Percentiles rank a stretch among this genome's conserved stretches.
Evolutionary conservation across 192 early-diverging fungal species (phyloP).

Genomic region (Cladochytrium replicatum): DNA sequence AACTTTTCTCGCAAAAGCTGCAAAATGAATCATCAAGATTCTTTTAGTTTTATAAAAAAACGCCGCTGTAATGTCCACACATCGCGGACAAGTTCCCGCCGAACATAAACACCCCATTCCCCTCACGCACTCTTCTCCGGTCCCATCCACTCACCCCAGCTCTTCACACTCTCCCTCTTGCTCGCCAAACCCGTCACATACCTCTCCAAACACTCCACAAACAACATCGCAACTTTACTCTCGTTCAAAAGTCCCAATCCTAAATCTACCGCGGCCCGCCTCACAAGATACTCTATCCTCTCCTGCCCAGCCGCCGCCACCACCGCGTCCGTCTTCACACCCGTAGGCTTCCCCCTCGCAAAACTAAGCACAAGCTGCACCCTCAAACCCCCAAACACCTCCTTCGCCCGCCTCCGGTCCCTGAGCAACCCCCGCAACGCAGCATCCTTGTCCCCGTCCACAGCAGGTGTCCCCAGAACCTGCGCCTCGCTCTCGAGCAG

Average conservation of each 20-base stretch:
- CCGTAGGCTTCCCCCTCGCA: conserved; percentile 17
- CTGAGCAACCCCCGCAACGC: conserved; percentile 10
- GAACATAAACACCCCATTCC: no score
- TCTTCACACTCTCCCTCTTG: conserved; percentile 29
- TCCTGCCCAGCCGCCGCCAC: no score
- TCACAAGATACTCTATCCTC: conserved; percentile 30
- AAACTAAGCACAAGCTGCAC: conserved; percentile 37
- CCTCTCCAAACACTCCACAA: conserved; percentile 38
- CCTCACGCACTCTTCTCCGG: no score
- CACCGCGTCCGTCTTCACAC: conserved; percentile 19
- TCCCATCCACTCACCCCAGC: conserved; percentile 33
- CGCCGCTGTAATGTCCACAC: no score
- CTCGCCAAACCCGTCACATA: conserved; percentile 20
- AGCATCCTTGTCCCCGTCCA: conserved; percentile 4
- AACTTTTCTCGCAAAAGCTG: no score
- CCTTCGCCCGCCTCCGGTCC: conserved; percentile 24
- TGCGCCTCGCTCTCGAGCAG: not conserved
- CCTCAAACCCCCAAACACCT: conserved; percentile 22
- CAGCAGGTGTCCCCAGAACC: not conserved
- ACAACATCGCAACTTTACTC: conserved; percentile 27
- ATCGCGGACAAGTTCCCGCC: no score
- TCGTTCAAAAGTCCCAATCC: conserved; percentile 49
- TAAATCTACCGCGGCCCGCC: conserved; percentile 39
- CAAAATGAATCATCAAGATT: no score
- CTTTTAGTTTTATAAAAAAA: no score